Evolutionary conservation across 495 filamentous ascomycete species (phyloP), one percentile per base, ranked within the genome.

Genomic region (Daldinia decipiens): DNA sequence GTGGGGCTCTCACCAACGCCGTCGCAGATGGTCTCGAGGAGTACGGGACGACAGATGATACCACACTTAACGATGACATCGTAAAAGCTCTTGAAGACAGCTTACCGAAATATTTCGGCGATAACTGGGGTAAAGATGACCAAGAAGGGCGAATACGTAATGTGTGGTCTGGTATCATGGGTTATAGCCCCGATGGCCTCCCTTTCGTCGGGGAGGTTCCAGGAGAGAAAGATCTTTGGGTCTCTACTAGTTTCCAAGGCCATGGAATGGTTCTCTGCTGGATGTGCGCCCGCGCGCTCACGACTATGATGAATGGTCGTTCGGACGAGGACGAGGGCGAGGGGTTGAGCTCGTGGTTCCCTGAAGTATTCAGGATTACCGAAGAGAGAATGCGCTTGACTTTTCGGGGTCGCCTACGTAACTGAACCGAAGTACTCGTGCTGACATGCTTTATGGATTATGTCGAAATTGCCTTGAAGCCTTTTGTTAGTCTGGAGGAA

Each of bases 161-260:
- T 54, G 82, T 86, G 65, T 90, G 88, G 88, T 88, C 84, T 11
- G 88, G 88, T 0, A 87, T 89, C 39, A 90, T 90, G 87, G 87
- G 86, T 0, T 83, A 81, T 26, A 84, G 79, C 17, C 80, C 83
- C 1, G 87, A 90, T 67, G 86, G 84, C 11, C 79, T 85, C 24
- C 88, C 88, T 0, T 83, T 87, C 65, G 84, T 90, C 5, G 83
- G 84, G 8, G 76, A 82, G 73, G 73, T 86, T 58, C 80, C 77
- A 1, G 76, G 73, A 0, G 76, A 79, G 52, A 72, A 79, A 39
- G 81, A 79, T 2, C 59, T 88, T 26, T 89, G 86, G 87, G 76
- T 86, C 11, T 79, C 77, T 40, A 79, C 76, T 1, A 78, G 81
- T 19, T 90, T 89, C 63, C 85, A 89, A 70, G 87, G 87, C 1